phyloP scores from a whole-genome alignment of 164 flowering plant species.

The Cinnamomum micranthum region DNA sequence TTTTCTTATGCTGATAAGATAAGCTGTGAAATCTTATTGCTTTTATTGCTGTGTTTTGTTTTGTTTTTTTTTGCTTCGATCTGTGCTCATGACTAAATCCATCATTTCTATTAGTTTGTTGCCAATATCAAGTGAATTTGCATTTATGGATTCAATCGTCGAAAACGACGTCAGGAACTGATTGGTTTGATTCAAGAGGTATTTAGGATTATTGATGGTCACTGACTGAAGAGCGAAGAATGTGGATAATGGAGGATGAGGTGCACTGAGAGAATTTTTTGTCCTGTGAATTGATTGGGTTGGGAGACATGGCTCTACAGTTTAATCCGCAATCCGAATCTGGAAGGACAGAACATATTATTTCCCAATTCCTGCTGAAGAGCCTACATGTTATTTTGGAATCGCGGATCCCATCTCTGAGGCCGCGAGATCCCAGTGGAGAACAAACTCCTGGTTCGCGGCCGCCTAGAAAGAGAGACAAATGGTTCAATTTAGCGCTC shows the following conservation, averaged over 20 bases:
- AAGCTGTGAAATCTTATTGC: too few relatives aligned
- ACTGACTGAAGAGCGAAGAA: background rate
- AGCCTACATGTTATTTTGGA: constrained; percentile 67
- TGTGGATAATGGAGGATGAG: background rate
- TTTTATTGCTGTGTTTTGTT: too few relatives aligned
- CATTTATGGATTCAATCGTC: background rate
- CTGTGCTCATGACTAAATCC: background rate
- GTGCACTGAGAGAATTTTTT: background rate
- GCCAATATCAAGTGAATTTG: background rate
- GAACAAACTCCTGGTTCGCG: constrained; percentile 31
- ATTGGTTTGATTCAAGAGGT: background rate
- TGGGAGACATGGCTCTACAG: constrained; percentile 42
- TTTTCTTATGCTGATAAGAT: too few relatives aligned
- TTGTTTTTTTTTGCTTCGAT: too few relatives aligned
- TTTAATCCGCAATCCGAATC: constrained; percentile 42
- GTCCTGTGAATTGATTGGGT: background rate
- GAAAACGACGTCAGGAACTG: background rate
- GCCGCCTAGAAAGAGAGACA: constrained; percentile 61
- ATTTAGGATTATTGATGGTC: background rate
- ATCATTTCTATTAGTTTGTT: background rate
- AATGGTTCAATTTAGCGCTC: constrained; percentile 71
- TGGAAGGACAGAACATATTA: constrained; percentile 62
- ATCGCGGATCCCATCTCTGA: constrained; percentile 67
- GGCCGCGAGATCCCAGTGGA: constrained; percentile 30
- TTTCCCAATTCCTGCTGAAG: constrained; percentile 66